Evolutionary conservation across 2,329 filamentous ascomycete species (phyloP).

Genomic region (Colletotrichum melonis): DNA sequence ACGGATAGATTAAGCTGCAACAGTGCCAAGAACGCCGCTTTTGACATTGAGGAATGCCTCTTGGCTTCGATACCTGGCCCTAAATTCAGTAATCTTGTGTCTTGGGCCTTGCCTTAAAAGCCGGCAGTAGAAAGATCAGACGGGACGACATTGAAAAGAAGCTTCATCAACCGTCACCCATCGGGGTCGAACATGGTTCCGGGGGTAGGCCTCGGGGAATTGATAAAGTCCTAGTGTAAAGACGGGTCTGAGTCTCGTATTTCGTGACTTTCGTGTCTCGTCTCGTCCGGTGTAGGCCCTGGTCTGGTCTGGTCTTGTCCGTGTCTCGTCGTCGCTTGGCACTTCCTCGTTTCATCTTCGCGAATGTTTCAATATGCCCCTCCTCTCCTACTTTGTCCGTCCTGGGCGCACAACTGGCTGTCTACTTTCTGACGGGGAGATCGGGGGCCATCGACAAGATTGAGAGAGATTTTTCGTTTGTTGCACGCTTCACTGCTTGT

Average conservation of each 20-base stretch:
- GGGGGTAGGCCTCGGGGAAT: constrained; percentile 11
- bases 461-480: background rate
- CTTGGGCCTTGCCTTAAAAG: background rate
- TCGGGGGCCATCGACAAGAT: background rate
- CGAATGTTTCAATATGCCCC: constrained; percentile 17
- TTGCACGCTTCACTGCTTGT: background rate
- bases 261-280: background rate
- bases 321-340: constrained; percentile 13
- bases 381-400: background rate
- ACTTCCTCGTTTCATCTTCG: constrained; percentile 24
- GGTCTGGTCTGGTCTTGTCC: constrained; percentile 5
- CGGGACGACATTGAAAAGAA: background rate
- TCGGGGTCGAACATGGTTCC: constrained; percentile 9
- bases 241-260: background rate
- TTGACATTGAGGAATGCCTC: background rate
- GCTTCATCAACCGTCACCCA: background rate
- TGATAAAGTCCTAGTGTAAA: background rate
- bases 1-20: background rate
- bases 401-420: background rate
- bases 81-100: background rate
- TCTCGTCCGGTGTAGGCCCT: background rate
- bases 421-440: background rate
- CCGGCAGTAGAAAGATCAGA: background rate
- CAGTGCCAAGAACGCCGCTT: background rate
- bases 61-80: background rate